phyloP scores from a whole-genome alignment of 768 basidiomycete genomes.

The Holtermanniella nyarrowii region DNA sequence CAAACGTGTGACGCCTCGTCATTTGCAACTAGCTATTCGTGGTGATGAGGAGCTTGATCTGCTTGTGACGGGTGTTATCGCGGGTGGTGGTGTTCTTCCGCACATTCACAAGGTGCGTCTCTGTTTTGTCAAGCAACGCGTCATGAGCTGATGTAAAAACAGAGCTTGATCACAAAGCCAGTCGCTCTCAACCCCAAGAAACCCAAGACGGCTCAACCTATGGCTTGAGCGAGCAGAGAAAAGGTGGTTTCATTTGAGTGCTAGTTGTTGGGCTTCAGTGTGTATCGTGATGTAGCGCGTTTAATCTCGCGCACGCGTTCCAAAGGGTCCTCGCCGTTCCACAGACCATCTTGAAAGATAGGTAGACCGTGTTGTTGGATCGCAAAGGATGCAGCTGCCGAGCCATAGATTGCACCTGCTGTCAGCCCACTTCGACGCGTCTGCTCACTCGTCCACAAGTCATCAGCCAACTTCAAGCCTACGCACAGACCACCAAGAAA shows the following conservation, averaged over 20 bases:
- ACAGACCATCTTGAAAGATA: constrained; percentile 4
- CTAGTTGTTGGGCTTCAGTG: neutral
- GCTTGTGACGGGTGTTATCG: constrained; percentile 86
- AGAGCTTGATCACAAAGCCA: neutral
- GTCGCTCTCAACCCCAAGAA: neutral
- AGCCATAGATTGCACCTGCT: constrained; percentile 21
- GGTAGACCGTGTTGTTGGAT: constrained; percentile 31
- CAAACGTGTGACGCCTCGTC: constrained; percentile 92
- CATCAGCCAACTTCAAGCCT: constrained; percentile 18
- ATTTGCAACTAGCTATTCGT: constrained; percentile 89
- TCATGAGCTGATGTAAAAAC: neutral
- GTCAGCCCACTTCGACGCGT: neutral
- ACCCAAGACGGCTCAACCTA: neutral
- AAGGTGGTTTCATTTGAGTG: neutral
- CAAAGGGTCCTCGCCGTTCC: constrained; percentile 29
- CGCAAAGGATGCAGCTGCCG: constrained; percentile 26
- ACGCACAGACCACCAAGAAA: constrained; percentile 30
- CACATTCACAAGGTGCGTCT: constrained; percentile 40
- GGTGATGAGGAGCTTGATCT: constrained; percentile 97
- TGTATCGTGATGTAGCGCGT: too few species aligned
- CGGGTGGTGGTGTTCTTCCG: constrained; percentile 46
- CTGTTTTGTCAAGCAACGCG: neutral
- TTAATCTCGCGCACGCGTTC: constrained; percentile 4
- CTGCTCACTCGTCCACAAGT: constrained; percentile 18
- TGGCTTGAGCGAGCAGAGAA: neutral